These are phyloP conservation scores for Dendrocalamus sinicus DNA, from an alignment of 176 grass and related monocot species.

Conservation along the genomic window DNA sequence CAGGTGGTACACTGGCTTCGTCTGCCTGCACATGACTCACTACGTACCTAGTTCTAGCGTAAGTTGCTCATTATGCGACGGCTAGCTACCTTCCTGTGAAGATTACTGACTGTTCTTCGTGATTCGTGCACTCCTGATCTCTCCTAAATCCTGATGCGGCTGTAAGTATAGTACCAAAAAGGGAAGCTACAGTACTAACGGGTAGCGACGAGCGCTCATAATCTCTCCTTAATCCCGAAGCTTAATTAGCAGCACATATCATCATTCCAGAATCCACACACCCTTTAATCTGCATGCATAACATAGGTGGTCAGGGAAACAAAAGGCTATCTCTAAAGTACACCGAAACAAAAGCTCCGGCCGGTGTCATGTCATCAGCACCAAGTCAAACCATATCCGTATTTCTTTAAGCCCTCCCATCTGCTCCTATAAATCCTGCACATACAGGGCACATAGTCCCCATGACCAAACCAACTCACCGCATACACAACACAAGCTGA, in stretches of 20 bases:
- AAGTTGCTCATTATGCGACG: conserved; percentile 7
- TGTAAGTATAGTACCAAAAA: no score
- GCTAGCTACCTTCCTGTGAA: not conserved
- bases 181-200: no score
- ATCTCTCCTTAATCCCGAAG: conserved; percentile 19
- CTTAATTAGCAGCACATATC: conserved; percentile 23
- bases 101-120: conserved; percentile 36
- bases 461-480: conserved; percentile 50
- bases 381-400: conserved; percentile 66
- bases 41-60: conserved; percentile 3
- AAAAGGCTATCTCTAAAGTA: conserved; percentile 44
- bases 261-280: not conserved
- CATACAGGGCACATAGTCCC: conserved; percentile 8
- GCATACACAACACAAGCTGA: conserved; percentile 11
- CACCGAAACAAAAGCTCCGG: conserved; percentile 38
- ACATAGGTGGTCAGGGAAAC: conserved; percentile 36
- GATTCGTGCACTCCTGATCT: conserved; percentile 2
- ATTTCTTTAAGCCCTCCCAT: conserved; percentile 30
- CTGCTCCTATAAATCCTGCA: conserved; percentile 56
- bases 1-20: conserved; percentile 24
- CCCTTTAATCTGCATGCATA: conserved; percentile 13
- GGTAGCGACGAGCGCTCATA: not conserved
- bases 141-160: conserved; percentile 4
- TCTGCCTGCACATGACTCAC: conserved; percentile 7
- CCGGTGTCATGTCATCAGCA: conserved; percentile 56